These are phyloP conservation scores for Zea luxurians DNA, from an alignment of 176 grass and related monocot genomes.

Conservation along the genomic window DNA sequence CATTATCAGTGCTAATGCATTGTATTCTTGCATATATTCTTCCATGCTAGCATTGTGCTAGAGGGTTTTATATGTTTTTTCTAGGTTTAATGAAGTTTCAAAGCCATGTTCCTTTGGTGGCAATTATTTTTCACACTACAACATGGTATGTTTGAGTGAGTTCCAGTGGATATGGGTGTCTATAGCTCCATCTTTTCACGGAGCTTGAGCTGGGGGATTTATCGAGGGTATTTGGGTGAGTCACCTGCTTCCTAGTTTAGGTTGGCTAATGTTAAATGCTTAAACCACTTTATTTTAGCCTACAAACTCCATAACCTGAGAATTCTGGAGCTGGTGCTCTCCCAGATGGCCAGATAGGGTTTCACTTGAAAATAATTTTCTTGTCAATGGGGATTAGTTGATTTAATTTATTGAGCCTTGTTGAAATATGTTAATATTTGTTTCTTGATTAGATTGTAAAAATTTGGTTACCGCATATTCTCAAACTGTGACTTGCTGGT, in stretches of 20 bases:
- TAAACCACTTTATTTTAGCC: no score
- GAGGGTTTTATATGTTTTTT: not conserved
- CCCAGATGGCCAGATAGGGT: not conserved
- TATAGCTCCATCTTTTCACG: not conserved
- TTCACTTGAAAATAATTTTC: constrained; percentile 6
- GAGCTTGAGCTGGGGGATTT: not conserved
- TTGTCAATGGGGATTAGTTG: not conserved
- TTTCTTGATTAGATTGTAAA: constrained; percentile 22
- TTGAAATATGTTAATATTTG: not conserved
- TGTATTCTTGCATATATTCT: not conserved
- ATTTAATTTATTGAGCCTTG: not conserved
- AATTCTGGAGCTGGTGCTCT: not conserved
- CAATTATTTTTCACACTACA: constrained; percentile 1
- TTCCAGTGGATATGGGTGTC: not conserved
- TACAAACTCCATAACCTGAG: no score
- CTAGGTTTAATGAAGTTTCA: constrained; percentile 9
- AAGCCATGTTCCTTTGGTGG: not conserved
- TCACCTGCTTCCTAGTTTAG: not conserved
- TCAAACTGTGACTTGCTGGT: constrained; percentile 13
- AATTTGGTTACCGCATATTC: constrained; percentile 1
- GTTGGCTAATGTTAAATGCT: not conserved
- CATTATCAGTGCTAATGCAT: not conserved
- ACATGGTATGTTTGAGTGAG: not conserved
- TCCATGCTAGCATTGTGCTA: not conserved
- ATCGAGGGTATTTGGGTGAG: not conserved